Base-by-base conservation (phyloP, 208 protist species). In the Blastocrithidia nonstop region DNA sequence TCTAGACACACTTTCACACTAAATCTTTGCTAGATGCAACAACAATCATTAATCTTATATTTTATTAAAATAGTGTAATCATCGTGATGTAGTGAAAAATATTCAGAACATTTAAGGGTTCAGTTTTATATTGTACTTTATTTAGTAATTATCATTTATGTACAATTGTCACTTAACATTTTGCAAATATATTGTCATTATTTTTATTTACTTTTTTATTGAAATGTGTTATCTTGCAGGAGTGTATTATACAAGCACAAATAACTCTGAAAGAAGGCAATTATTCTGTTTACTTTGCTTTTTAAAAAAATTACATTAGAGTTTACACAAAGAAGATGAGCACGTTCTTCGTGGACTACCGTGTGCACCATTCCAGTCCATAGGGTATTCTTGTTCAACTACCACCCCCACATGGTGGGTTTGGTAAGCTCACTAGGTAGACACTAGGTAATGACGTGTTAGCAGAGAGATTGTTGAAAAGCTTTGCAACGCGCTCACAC, bases 351-450 rank as follows among this genome's bases (percentile, higher is more conserved):
- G 54, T 61, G 7, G 71, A 88, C 40, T 88, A 82, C 49, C 67
- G 66, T 25, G 75, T 92, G 26, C 82, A 92, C 45, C 82, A 92
- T 57, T 63, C 60, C 25, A 66, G 66, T 4, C 44, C 69, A 0
- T 69, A 83, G 15, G 65, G 72, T 35, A 64, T 92, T 28, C 59
- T 92, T 11, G 66, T 92, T 48, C 82, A 88, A 45, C 71, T 92
- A 2, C 65, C 69, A n/a, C 47, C 44, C 36, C 63, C 61, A 15
- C 36, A 77, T n/a, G 50, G 53, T 32, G 82, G 82, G 6, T 92
- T 88, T 60, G 82, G 82, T 32, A 66, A 70, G 20, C 57, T 87
- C 19, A 88, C 77, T 1, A 47, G 54, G 5, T 66, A 71, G 9
- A 77, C 67, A 5, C 70, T 92, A 9, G 82, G 82, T 37, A 59